Conservation (phyloP, 768 basidiomycete species). For the Lactarius psammicola region DNA sequence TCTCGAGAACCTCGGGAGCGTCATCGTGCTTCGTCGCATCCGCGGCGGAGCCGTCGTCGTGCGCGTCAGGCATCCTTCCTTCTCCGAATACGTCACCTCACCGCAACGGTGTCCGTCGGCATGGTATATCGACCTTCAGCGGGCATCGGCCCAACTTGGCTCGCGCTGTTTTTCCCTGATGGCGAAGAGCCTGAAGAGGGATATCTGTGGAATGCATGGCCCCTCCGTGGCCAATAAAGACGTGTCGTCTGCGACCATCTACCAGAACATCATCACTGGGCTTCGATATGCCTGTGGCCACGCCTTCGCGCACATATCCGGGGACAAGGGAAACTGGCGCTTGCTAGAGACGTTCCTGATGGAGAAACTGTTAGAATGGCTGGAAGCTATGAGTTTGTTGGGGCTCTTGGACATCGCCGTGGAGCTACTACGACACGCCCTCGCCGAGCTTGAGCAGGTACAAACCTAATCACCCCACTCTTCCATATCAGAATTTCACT, state of each 20-base stretch:
- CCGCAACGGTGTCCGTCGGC: constrained; percentile 11
- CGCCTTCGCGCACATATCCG: constrained; percentile 11
- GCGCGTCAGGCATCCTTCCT: constrained; percentile 19
- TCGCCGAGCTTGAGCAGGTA: constrained; percentile 13
- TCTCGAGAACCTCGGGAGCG: constrained; percentile 23
- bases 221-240: constrained; percentile 12
- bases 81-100: constrained; percentile 23
- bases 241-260: not conserved
- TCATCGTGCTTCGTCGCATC: constrained; percentile 9
- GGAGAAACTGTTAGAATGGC: constrained; percentile 23
- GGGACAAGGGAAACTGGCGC: constrained; percentile 7
- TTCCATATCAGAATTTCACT: not conserved
- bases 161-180: constrained; percentile 20
- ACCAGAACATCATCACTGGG: not conserved
- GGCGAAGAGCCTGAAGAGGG: constrained; percentile 13
- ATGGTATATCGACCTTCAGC: constrained; percentile 15
- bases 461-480: not conserved
- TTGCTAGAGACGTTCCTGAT: constrained; percentile 16
- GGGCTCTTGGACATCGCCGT: constrained; percentile 13
- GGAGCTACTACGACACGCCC: constrained; percentile 13
- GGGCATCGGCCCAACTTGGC: constrained; percentile 9
- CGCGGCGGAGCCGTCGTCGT: constrained; percentile 12
- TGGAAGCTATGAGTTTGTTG: constrained; percentile 20
- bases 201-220: constrained; percentile 13
- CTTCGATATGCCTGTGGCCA: constrained; percentile 18